A percentile compares a stretch with the other conserved stretches of the same genome.
Conservation (phyloP, 768 basidiomycete genomes). For the Collybia nuda region DNA sequence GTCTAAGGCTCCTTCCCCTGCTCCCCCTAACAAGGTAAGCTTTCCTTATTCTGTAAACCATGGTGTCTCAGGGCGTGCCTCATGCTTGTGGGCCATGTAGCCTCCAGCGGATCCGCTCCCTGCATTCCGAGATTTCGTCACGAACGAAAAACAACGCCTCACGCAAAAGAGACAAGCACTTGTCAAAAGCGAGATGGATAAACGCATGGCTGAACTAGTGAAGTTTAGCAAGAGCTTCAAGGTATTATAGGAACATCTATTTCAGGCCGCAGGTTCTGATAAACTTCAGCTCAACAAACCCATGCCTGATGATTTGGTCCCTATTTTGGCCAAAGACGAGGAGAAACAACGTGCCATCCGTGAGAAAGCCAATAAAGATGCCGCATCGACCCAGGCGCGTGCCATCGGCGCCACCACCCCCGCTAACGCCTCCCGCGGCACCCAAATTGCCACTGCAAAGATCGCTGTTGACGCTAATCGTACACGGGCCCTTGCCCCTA, state of each 20-base stretch:
- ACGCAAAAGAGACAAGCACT: slow-evolving; percentile 89
- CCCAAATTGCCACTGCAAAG: slow-evolving; percentile 36
- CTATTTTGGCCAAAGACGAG: slow-evolving; percentile 92
- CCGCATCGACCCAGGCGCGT: slow-evolving; percentile 64
- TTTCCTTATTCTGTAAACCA: not conserved
- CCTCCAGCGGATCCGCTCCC: slow-evolving; percentile 74
- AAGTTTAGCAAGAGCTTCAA: slow-evolving; percentile 95
- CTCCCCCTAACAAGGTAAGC: slow-evolving; percentile 57
- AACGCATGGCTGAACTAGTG: slow-evolving; percentile 87
- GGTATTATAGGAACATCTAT: slow-evolving; percentile 37
- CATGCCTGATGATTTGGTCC: slow-evolving; percentile 91
- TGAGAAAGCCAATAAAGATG: slow-evolving; percentile 74
- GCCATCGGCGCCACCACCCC: slow-evolving; percentile 64
- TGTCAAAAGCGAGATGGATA: slow-evolving; percentile 92
- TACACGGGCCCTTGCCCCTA: slow-evolving; percentile 9
- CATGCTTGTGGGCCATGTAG: slow-evolving; percentile 28
- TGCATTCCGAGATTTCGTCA: slow-evolving; percentile 91
- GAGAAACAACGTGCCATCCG: slow-evolving; percentile 83
- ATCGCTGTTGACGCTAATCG: slow-evolving; percentile 22
- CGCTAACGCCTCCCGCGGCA: slow-evolving; percentile 45
- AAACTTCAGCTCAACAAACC: slow-evolving; percentile 79
- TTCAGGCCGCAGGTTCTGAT: not conserved
- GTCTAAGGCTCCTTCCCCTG: slow-evolving; percentile 65
- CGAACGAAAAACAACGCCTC: slow-evolving; percentile 85
- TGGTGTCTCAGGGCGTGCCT: not conserved